A percentile compares a stretch with the other conserved stretches of the same genome.
Evolutionary conservation across 202 grass and related monocot species (phyloP).

Genomic region (Schoenoplectus tabernaemontani): DNA sequence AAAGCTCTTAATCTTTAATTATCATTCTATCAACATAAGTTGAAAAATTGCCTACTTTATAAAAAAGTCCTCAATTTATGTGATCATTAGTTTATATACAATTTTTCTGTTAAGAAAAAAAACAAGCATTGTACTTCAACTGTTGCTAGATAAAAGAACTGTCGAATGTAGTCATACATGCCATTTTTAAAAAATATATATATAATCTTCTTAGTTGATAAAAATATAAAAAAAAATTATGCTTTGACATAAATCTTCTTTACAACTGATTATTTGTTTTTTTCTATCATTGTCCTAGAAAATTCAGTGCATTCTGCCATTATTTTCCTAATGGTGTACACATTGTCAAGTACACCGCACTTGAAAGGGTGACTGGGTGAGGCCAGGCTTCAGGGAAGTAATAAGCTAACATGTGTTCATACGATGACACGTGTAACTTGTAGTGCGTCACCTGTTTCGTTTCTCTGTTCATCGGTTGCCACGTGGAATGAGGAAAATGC

Average conservation of each 20-base stretch:
- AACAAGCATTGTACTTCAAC: no score
- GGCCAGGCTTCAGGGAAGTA: neutral
- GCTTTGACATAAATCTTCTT: neutral
- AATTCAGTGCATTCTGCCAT: neutral
- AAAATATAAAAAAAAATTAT: neutral
- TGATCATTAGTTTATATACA: no score
- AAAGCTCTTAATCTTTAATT: no score
- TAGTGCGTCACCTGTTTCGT: neutral
- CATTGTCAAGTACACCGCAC: neutral
- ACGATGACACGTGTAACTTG: slow-evolving; percentile 9
- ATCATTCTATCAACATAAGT: no score
- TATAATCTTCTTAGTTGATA: neutral
- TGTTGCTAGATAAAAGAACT: no score
- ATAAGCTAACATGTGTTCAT: slow-evolving; percentile 1
- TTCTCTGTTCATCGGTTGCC: neutral
- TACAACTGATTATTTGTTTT: neutral
- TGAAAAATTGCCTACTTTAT: no score
- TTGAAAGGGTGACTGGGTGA: neutral
- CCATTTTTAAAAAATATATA: neutral
- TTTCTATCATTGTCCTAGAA: neutral
- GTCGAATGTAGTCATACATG: no score
- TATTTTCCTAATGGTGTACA: neutral
- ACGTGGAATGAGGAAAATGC: neutral
- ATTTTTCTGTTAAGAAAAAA: no score
- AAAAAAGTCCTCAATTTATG: no score